Percentiles rank a stretch among this genome's conserved stretches.
Evolutionary conservation across 805 yeast genomes (phyloP).

Genomic region (Naumovozyma castellii): DNA sequence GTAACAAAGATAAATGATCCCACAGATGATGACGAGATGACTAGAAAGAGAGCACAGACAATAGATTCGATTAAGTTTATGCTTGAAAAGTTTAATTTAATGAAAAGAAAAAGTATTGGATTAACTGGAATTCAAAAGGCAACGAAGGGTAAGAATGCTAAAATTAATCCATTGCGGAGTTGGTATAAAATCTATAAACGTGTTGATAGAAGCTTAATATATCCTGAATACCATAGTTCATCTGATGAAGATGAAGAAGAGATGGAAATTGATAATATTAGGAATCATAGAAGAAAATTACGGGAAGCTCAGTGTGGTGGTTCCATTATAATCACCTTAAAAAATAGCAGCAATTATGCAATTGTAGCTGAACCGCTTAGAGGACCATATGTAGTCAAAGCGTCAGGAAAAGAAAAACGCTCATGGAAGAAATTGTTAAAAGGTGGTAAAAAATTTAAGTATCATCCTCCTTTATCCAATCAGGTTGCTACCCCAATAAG

Average conservation of each 20-base stretch:
- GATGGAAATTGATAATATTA: constrained; percentile 13
- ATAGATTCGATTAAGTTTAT: constrained; percentile 35
- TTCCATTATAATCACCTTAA: constrained; percentile 12
- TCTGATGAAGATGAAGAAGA: constrained; percentile 27
- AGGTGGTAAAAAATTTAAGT: constrained; percentile 7
- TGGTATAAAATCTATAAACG: constrained; percentile 14
- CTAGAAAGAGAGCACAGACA: constrained; percentile 43
- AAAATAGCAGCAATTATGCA: constrained; percentile 9
- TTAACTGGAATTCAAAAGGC: constrained; percentile 12
- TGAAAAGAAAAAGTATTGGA: constrained; percentile 16
- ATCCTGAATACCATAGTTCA: constrained; percentile 20
- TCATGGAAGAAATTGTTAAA: constrained; percentile 9
- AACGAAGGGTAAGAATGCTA: constrained; percentile 6
- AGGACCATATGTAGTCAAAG: constrained; percentile 20
- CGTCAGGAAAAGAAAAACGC: constrained; percentile 14
- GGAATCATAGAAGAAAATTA: constrained; percentile 10
- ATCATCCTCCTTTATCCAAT: constrained; percentile 10
- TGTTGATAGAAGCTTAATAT: constrained; percentile 14
- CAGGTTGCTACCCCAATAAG: constrained; percentile 13
- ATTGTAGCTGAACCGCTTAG: constrained; percentile 27
- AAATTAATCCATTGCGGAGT: constrained; percentile 13
- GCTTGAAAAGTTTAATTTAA: constrained; percentile 22
- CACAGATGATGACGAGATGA: constrained; percentile 41
- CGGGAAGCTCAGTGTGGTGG: constrained; percentile 17
- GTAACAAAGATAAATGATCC: constrained; percentile 44